Base-by-base conservation (phyloP, 2,329 filamentous ascomycete genomes). In the Verticillium nubilum region DNA sequence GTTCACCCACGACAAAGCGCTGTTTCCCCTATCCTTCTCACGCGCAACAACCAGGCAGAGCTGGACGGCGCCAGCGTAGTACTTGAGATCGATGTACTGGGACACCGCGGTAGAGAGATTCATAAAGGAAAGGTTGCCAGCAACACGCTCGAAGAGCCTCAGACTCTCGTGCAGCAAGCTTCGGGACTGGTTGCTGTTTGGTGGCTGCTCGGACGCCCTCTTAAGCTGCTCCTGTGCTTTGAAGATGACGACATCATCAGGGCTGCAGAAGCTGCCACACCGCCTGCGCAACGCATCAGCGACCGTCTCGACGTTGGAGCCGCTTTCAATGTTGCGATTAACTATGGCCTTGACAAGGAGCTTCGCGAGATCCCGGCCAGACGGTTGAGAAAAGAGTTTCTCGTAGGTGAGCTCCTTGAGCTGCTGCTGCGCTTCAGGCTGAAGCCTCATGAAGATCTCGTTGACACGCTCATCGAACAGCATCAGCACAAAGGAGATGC, bases 201-300 rank as follows among this genome's bases (percentile, higher is more conserved):
- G 78, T 10, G 87, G 86, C 54, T 90, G 86, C 71, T 97, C 93
- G 2, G 88, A 87, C 1, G 94, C 94, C 66, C 91, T 86, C 79
- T 97, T 96, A 58, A 98, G 79, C 68, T 94, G 90, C 73, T 99
- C 95, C 71, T 98, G 94, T 0, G 95, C 95, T 75, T 97, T 98
- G 86, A 99, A 99, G 66, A 97, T 94, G 64, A 98, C 87, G 1
- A 98, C 95, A 76, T 99, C 95, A 64, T 99, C 94, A 0, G 94
- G 88, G 68, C 93, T 97, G 73, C 95, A 99, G 82, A 99, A 99
- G 74, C 90, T 97, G 63, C 95, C 96, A 67, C 95, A 99, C 67
- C 93, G 86, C 67, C 95, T 84, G 54, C 95, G 86, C 56, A 99
- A 78, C n/a, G 93, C 92, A 73, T 99, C 95, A 0, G 95, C 94